Percentiles rank a stretch among this genome's conserved stretches.
Conservation (phyloP, 225 moss, liverwort and hornwort genomes). For the Physcomitrellopsis africana region DNA sequence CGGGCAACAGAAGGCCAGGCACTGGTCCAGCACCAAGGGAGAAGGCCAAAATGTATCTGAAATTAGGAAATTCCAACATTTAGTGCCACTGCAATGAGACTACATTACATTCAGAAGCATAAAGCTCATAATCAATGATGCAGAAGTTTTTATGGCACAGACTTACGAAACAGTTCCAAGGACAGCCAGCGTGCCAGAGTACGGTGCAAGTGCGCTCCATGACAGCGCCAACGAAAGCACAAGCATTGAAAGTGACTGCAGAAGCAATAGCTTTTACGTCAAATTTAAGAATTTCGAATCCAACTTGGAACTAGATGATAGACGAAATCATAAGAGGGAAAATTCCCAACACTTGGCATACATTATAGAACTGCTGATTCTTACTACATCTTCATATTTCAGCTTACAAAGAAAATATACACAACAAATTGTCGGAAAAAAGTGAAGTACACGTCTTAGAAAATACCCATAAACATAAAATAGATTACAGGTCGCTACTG, state of each 20-base stretch:
- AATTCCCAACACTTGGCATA: background rate
- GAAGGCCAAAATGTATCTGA: constrained; percentile 86
- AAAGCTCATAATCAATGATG: background rate
- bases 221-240: constrained; percentile 78
- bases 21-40: constrained; percentile 93
- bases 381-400: too few relatives aligned
- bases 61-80: background rate
- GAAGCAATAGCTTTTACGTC: constrained; percentile 2
- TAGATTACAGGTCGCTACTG: too few relatives aligned
- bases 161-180: constrained; percentile 97
- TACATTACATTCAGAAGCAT: background rate
- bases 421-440: too few relatives aligned
- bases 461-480: too few relatives aligned
- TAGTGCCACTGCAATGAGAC: too few relatives aligned
- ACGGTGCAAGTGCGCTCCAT: constrained; percentile 83
- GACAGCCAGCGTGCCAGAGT: constrained; percentile 78
- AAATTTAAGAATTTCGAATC: background rate
- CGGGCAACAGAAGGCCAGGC: constrained; percentile 87
- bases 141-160: background rate
- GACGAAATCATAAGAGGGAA: background rate
- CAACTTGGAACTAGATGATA: constrained; percentile 3
- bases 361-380: too few relatives aligned
- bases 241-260: constrained; percentile 87
- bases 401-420: too few relatives aligned
- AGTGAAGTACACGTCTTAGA: too few relatives aligned